Evolutionary conservation across 768 basidiomycete species (phyloP), one percentile per base, ranked within the genome.

Genomic region (Xerocomus brunneocitrinus): DNA sequence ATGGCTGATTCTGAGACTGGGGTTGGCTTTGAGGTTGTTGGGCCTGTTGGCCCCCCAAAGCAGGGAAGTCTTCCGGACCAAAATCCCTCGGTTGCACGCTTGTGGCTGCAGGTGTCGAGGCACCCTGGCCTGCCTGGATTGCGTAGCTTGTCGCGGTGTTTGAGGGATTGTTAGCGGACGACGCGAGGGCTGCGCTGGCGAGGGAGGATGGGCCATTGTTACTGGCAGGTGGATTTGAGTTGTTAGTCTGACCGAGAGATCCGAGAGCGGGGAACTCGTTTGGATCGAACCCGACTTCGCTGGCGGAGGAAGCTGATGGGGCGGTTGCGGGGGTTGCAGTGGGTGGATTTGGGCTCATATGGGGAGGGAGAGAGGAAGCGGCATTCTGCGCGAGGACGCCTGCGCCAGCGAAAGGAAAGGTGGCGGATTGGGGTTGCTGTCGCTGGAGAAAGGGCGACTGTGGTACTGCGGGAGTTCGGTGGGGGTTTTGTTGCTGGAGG

Each of bases 261-360:
- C 90, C 90, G 19, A 92, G 80, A 13, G 88, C 89, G n/a, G 90
- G 90, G 61, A 91, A 91, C 70, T 91, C 90, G 64, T 89, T 90
- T 31, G 83, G 89, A 74, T 91, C 90, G 36, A 91, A 81, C 19
- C 84, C 86, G 54, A 88, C 83, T 65, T 91, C 89, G 67, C 79
- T 85, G 32, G 80, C 74, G 27, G 85, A 85, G 47, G 82, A 83
- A 56, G 76, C 79, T 45, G 82, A 82, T 44, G 83, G 80, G 35
- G 83, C 79, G 52, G 72, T 76, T 40, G 77, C 74, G 28, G 67
- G 63, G 0, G 67, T 69, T 0, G 65, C 67, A 55, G 62, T 67
- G 63, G 54, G 71, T 49, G 73, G 76, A 64, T 67, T 75, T 16
- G 78, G 77, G 62, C 73, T 79, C 70, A 85, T 71, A 67, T 85